Evolutionary conservation across 768 basidiomycete species (phyloP).

Genomic region (Kondoa subrosea): DNA sequence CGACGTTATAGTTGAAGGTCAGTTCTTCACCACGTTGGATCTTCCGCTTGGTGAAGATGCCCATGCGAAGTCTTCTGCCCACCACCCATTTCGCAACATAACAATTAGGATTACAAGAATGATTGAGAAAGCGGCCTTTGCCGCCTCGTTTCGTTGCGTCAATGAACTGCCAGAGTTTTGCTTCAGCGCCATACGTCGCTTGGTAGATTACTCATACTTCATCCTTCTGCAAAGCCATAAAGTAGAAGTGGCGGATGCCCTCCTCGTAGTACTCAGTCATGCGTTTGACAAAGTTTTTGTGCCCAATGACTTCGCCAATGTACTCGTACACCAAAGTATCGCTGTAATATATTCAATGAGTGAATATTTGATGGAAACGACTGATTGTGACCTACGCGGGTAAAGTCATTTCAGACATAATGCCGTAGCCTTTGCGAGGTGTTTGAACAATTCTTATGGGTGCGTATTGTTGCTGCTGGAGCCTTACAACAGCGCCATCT

Average conservation of each 20-base stretch:
- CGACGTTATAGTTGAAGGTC: slow-evolving; percentile 99
- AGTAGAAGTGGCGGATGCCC: slow-evolving; percentile 92
- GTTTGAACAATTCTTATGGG: slow-evolving; percentile 77
- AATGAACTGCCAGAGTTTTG: slow-evolving; percentile 49
- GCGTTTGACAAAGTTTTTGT: slow-evolving; percentile 68
- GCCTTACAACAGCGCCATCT: slow-evolving; percentile 44
- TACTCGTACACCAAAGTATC: slow-evolving; percentile 94
- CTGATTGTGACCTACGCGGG: slow-evolving; percentile 31
- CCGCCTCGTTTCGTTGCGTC: slow-evolving; percentile 95
- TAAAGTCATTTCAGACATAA: slow-evolving; percentile 49
- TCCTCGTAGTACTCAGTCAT: slow-evolving; percentile 87
- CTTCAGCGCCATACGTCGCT: background rate
- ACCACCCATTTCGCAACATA: slow-evolving; percentile 98
- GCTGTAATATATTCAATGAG: slow-evolving; percentile 28
- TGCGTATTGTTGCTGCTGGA: slow-evolving; percentile 70
- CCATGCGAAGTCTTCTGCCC: slow-evolving; percentile 78
- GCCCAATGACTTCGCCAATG: slow-evolving; percentile 85
- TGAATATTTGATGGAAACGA: background rate
- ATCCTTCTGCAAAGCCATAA: slow-evolving; percentile 98
- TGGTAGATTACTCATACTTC: slow-evolving; percentile 46
- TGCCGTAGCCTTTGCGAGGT: slow-evolving; percentile 86
- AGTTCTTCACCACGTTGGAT: slow-evolving; percentile 22
- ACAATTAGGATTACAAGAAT: slow-evolving; percentile 93
- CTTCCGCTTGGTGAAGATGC: slow-evolving; percentile 77
- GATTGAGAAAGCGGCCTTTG: slow-evolving; percentile 92